A percentile compares a stretch with the other conserved stretches of the same genome.
Evolutionary conservation across 2,329 filamentous ascomycete species (phyloP).

Genomic region (Chaetothyriales sp.): DNA sequence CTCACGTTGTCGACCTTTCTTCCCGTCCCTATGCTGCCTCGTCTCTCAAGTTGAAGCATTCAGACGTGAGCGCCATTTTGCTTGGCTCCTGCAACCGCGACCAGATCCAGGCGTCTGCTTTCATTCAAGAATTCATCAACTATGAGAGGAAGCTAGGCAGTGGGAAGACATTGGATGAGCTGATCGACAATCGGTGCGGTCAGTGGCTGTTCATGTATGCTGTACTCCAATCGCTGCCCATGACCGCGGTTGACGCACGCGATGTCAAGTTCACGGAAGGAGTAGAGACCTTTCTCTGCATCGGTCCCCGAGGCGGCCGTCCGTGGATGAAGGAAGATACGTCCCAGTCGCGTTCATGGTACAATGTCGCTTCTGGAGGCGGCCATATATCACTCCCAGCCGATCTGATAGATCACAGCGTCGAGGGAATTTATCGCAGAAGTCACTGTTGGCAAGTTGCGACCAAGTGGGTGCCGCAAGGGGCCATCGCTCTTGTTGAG

Average conservation of each 20-base stretch:
- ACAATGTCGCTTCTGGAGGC: constrained; percentile 44
- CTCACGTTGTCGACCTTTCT: constrained; percentile 41
- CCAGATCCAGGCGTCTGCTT: constrained; percentile 37
- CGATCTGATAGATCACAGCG: constrained; percentile 49
- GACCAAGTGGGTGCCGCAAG: constrained; percentile 40
- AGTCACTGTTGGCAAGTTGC: constrained; percentile 56
- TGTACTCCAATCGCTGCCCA: constrained; percentile 34
- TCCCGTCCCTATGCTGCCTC: constrained; percentile 21
- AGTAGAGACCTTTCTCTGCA: constrained; percentile 37
- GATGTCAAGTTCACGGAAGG: constrained; percentile 30
- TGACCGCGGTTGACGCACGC: constrained; percentile 35
- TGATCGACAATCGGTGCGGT: constrained; percentile 33
- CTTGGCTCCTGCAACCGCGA: constrained; percentile 70
- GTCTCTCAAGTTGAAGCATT: constrained; percentile 49
- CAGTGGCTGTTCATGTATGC: constrained; percentile 39
- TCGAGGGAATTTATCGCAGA: constrained; percentile 52
- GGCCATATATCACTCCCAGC: constrained; percentile 47
- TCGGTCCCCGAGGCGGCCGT: constrained; percentile 32
- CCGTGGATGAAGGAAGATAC: constrained; percentile 34
- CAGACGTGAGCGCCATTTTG: constrained; percentile 64
- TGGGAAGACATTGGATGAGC: constrained; percentile 30
- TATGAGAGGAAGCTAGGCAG: constrained; percentile 31
- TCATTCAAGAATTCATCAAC: constrained; percentile 34
- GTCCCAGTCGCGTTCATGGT: constrained; percentile 32
- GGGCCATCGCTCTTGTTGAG: constrained; percentile 8